Base-by-base conservation (phyloP, 139 green algal genomes). In the Mesotaenium endlicherianum region DNA sequence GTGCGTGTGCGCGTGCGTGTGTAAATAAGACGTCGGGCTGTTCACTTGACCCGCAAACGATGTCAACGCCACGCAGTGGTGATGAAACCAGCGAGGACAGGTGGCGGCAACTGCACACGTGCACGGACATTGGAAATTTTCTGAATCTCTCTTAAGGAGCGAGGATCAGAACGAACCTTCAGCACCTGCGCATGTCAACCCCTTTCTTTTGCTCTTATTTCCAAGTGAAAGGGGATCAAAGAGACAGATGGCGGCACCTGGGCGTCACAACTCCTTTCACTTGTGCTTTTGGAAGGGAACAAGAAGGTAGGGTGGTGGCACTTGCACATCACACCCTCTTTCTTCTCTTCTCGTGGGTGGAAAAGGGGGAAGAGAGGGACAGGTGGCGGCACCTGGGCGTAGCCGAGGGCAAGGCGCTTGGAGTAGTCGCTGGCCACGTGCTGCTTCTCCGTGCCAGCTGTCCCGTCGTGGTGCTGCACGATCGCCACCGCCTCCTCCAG, bases 371-470 rank as follows among this genome's bases (percentile, higher is more conserved):
- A n/a, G n/a, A n/a, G n/a, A n/a, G n/a, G n/a, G n/a, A n/a, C 53
- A 20, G 26, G 20, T 64, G 26, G 53, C 53, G 26, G 16, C 53
- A 82, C 77, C 80, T 86, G 36, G 11, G 47, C 70, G 36, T 43
- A 75, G 45, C 77, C 78, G 2, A 38, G 85, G 60, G 39, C 16
- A 26, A 91, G 81, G 6, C 60, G 17, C 34, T 76, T 71, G 11
- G 87, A 53, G 84, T 97, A 97, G 82, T 97, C 94, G 71, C 93
- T 85, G 6, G 91, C 90, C 50, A 97, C 94, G 42, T 93, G 91
- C 89, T 97, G 92, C 89, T 95, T 97, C 4, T 86, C 90, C 16
- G 94, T 97, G 70, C 94, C 94, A 14, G 91, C 94, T 77, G 97
- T 89, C 49, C 83, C 87, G 78, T 97, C 94, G 82, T 97, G 94